phyloP scores from a whole-genome alignment of 176 grass and related monocot species.

The Stipa capillata region DNA sequence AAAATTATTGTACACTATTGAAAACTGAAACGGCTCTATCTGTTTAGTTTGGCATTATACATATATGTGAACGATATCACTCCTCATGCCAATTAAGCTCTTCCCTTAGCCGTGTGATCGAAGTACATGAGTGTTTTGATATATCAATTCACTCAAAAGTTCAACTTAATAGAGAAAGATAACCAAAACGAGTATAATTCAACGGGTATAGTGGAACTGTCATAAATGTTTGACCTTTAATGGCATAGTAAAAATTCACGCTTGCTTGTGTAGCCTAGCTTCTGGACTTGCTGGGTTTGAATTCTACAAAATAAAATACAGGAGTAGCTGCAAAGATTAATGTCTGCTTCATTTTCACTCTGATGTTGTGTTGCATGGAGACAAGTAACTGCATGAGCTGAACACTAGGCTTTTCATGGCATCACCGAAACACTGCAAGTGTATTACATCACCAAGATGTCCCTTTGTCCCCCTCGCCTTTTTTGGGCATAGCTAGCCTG shows the following conservation, averaged over 20 bases:
- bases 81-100: too few species aligned
- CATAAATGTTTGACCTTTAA: not conserved
- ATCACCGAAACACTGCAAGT: constrained; percentile 32
- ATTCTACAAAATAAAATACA: not conserved
- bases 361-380: constrained; percentile 18
- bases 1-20: too few species aligned
- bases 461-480: constrained; percentile 34
- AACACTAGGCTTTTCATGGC: constrained; percentile 25
- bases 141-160: too few species aligned
- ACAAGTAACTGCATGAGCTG: constrained; percentile 18
- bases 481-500: not conserved
- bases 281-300: not conserved
- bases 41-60: not conserved
- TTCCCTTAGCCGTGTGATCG: too few species aligned
- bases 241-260: not conserved
- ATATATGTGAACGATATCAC: too few species aligned
- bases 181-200: too few species aligned
- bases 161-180: too few species aligned
- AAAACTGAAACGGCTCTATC: not conserved
- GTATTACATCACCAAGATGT: constrained; percentile 37
- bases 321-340: not conserved
- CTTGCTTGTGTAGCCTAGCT: not conserved
- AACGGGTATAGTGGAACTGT: too few species aligned
- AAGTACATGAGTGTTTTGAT: too few species aligned
- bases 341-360: not conserved